These are phyloP conservation scores for Boletus albobrunnescens DNA, from an alignment of 1,284 basidiomycete genomes.

Conservation along the genomic window DNA sequence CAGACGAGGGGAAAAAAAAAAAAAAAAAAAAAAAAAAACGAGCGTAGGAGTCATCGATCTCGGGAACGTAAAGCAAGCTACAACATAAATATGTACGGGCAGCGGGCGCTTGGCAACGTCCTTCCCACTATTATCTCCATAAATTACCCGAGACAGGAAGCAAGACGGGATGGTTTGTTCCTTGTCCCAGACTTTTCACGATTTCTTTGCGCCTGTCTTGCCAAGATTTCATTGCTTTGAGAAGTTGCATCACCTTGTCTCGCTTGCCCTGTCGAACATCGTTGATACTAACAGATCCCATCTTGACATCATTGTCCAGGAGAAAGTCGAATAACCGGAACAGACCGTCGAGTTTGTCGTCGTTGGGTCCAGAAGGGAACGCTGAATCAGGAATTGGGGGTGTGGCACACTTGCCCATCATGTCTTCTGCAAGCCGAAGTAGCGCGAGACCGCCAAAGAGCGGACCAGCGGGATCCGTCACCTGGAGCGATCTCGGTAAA, in stretches of 20 bases:
- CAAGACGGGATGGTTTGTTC: constrained; percentile 25
- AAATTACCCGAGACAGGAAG: constrained; percentile 1
- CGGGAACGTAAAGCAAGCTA: not conserved
- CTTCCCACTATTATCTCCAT: not conserved
- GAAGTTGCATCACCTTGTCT: constrained; percentile 72
- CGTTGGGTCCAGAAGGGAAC: constrained; percentile 62
- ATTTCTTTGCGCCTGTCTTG: constrained; percentile 65
- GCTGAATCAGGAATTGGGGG: constrained; percentile 75
- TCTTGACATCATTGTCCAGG: constrained; percentile 83
- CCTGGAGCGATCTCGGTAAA: constrained; percentile 66
- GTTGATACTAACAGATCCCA: constrained; percentile 87
- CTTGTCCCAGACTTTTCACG: constrained; percentile 49
- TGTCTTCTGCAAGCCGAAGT: constrained; percentile 71
- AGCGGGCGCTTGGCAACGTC: not conserved
- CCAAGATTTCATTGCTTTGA: constrained; percentile 74
- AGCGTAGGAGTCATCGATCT: constrained; percentile 16
- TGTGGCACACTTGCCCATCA: constrained; percentile 63
- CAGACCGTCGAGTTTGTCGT: constrained; percentile 84
- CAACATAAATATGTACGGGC: constrained; percentile 3
- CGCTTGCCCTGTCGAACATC: constrained; percentile 78
- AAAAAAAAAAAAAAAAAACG: constrained; percentile 12
- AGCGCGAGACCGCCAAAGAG: constrained; percentile 68
- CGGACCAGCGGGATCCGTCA: constrained; percentile 48
- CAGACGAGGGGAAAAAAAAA: constrained; percentile 7
- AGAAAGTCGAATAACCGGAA: constrained; percentile 87